Conservation (phyloP, 2,329 filamentous ascomycete species). For the Parafenestella ontariensis region DNA sequence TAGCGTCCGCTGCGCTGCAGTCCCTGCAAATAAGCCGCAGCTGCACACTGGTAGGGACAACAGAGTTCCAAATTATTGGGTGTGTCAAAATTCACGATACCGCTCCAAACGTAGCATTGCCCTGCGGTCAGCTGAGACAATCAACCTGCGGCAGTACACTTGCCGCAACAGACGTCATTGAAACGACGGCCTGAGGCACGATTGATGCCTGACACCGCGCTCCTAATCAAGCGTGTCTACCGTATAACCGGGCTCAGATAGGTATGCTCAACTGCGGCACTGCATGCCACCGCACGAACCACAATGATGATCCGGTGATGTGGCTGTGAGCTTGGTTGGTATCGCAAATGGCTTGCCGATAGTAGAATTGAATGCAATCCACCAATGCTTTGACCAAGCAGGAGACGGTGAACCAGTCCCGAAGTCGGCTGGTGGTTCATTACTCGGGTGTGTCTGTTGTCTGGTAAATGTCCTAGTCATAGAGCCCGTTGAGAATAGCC, state of each 20-base stretch:
- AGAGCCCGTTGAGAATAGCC: too few relatives aligned
- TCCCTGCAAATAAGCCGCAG: slow-evolving; percentile 21
- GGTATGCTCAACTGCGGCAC: too few relatives aligned
- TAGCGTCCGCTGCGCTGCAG: slow-evolving; percentile 14
- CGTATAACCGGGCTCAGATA: too few relatives aligned
- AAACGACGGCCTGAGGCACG: not conserved
- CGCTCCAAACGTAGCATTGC: slow-evolving; percentile 1
- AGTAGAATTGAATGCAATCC: not conserved
- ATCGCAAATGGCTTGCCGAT: not conserved
- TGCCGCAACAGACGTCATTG: not conserved
- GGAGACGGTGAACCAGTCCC: too few relatives aligned
- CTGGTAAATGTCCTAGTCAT: too few relatives aligned
- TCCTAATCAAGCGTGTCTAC: not conserved
- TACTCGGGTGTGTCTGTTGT: too few relatives aligned
- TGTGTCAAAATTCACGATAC: slow-evolving; percentile 3
- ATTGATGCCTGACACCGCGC: not conserved
- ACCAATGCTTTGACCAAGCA: not conserved
- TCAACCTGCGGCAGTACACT: not conserved
- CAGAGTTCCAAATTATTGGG: slow-evolving; percentile 15
- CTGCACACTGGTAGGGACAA: slow-evolving; percentile 9
- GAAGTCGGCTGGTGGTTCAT: too few relatives aligned
- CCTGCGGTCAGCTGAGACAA: slow-evolving; percentile 13
- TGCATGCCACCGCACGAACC: not conserved
- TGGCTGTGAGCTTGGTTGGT: not conserved
- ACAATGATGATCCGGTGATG: not conserved